phyloP scores from a whole-genome alignment of 306 rosid genomes.

The Medicago ruthenica region DNA sequence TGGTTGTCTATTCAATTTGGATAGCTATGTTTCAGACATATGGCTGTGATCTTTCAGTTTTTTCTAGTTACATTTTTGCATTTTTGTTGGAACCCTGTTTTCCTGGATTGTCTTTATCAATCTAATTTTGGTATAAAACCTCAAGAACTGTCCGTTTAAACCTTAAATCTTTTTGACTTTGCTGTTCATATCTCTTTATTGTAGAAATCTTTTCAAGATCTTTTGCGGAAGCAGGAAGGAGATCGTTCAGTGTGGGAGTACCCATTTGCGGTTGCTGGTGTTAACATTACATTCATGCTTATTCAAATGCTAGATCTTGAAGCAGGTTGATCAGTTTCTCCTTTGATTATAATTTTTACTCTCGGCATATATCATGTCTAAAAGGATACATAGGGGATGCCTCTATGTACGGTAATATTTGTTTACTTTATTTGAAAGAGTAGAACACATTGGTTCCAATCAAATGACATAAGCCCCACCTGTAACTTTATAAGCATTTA shows the following conservation, averaged over 20 bases:
- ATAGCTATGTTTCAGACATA: background rate
- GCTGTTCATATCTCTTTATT: slow-evolving; percentile 19
- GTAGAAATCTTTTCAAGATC: slow-evolving; percentile 95
- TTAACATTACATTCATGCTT: slow-evolving; percentile 97
- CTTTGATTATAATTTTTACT: slow-evolving; percentile 16
- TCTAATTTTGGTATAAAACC: slow-evolving; percentile 24
- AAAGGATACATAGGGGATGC: slow-evolving; percentile 14
- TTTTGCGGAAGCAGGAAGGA: slow-evolving; percentile 95
- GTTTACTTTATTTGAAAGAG: slow-evolving; percentile 15
- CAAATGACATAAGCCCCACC: slow-evolving; percentile 24
- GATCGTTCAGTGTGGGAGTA: slow-evolving; percentile 98
- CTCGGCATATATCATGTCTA: slow-evolving; percentile 28
- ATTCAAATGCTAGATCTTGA: slow-evolving; percentile 98
- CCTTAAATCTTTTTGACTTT: slow-evolving; percentile 25
- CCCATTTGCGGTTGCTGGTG: slow-evolving; percentile 99
- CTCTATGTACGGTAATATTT: slow-evolving; percentile 4
- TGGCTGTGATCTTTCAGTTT: slow-evolving; percentile 16
- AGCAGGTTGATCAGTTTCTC: slow-evolving; percentile 70
- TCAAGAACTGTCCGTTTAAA: background rate
- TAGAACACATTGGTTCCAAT: slow-evolving; percentile 15
- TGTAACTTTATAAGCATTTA: background rate
- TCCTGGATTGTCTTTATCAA: slow-evolving; percentile 10
- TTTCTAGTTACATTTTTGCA: slow-evolving; percentile 10
- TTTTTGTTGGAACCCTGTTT: slow-evolving; percentile 1
- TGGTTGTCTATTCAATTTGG: slow-evolving; percentile 16